Conservation (phyloP, 179 eudicot species). For the Vitellaria paradoxa region DNA sequence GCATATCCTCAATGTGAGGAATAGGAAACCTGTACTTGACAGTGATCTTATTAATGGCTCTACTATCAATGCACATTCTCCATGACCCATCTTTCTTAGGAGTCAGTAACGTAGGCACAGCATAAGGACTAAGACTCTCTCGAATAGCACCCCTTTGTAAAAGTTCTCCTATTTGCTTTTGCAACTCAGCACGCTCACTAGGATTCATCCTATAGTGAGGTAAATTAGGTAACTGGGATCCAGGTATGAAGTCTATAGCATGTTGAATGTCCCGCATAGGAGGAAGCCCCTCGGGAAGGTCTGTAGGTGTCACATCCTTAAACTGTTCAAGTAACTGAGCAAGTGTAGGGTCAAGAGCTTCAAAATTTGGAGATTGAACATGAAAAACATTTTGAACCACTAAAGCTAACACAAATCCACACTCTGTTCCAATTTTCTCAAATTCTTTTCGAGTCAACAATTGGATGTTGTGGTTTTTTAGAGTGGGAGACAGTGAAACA, state of each 20-base stretch:
- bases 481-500: too few species aligned
- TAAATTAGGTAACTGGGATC: slow-evolving; percentile 2
- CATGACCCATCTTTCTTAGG: not conserved
- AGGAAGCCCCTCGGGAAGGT: not conserved
- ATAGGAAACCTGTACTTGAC: slow-evolving; percentile 5
- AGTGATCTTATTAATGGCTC: slow-evolving; percentile 2
- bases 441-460: too few species aligned
- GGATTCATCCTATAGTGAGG: slow-evolving; percentile 6
- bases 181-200: not conserved
- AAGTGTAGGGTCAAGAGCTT: too few species aligned
- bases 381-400: too few species aligned
- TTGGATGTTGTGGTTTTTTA: too few species aligned
- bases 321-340: too few species aligned
- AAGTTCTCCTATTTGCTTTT: not conserved
- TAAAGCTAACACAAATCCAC: too few species aligned
- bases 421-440: too few species aligned
- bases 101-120: not conserved
- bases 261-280: slow-evolving; percentile 10
- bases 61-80: slow-evolving; percentile 1
- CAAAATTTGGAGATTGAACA: too few species aligned
- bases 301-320: not conserved
- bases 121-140: not conserved
- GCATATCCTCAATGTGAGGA: not conserved
- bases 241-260: slow-evolving; percentile 3
- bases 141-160: not conserved